Evolutionary conservation across 2,329 filamentous ascomycete species (phyloP).

Genomic region (Xylaria sp.): DNA sequence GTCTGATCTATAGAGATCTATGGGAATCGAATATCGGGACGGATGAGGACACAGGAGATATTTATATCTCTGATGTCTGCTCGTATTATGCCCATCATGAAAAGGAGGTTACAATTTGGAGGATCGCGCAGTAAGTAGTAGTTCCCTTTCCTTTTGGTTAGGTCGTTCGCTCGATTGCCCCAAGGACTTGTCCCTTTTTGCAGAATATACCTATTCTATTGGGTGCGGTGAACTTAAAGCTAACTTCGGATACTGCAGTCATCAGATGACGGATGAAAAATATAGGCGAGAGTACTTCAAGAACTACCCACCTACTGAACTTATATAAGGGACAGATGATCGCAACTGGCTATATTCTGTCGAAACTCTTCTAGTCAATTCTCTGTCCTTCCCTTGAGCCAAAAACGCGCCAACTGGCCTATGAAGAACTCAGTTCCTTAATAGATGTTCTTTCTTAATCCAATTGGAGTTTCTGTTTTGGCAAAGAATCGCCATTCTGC

Average conservation of each 20-base stretch:
- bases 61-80: neutral
- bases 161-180: neutral
- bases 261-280: neutral
- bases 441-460: no score
- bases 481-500: no score
- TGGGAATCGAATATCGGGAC: neutral
- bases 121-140: neutral
- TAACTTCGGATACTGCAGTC: neutral
- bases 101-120: neutral
- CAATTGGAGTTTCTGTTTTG: no score
- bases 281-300: neutral
- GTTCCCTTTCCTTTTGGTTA: neutral
- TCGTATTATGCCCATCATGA: neutral
- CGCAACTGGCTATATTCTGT: neutral
- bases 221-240: neutral
- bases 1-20: neutral
- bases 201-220: neutral
- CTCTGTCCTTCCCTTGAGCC: neutral
- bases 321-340: neutral
- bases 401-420: neutral
- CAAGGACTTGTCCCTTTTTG: neutral
- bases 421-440: neutral
- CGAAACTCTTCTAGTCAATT: neutral
- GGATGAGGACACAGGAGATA: neutral
- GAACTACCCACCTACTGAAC: neutral